phyloP scores from a whole-genome alignment of 768 basidiomycete genomes.

The Psilocybe sp. region DNA sequence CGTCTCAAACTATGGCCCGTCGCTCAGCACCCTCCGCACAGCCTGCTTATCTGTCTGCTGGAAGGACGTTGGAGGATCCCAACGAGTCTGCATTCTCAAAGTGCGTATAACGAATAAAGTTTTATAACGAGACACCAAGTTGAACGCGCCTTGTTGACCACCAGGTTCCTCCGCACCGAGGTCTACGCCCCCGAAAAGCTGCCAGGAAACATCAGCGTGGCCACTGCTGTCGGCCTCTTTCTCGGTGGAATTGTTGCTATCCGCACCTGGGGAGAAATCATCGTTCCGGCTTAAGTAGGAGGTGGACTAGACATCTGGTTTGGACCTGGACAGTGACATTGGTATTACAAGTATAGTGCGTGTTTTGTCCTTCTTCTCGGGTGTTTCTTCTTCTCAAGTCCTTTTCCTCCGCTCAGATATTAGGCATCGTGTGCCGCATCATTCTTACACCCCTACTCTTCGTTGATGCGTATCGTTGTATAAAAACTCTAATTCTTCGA shows the following conservation, averaged over 20 bases:
- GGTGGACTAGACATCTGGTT: neutral
- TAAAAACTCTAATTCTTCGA: too few species aligned
- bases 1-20: slow-evolving; percentile 55
- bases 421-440: too few species aligned
- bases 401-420: too few species aligned
- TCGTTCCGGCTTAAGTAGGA: slow-evolving; percentile 50
- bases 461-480: too few species aligned
- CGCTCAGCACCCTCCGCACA: slow-evolving; percentile 54
- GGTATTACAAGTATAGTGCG: too few species aligned
- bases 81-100: slow-evolving; percentile 62
- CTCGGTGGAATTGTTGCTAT: slow-evolving; percentile 66
- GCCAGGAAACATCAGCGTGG: slow-evolving; percentile 68
- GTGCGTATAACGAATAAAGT: slow-evolving; percentile 27
- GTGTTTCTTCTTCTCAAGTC: too few species aligned
- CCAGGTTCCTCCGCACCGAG: slow-evolving; percentile 56
- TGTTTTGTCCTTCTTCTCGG: too few species aligned
- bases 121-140: neutral
- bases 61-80: slow-evolving; percentile 46
- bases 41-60: slow-evolving; percentile 53
- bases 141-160: neutral
- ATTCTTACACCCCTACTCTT: too few species aligned
- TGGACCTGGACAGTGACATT: too few species aligned
- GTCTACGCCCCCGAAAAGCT: slow-evolving; percentile 72
- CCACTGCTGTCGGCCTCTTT: slow-evolving; percentile 65
- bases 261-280: slow-evolving; percentile 75